phyloP scores from a whole-genome alignment of 306 rosid species.

The Sicyos edulis region DNA sequence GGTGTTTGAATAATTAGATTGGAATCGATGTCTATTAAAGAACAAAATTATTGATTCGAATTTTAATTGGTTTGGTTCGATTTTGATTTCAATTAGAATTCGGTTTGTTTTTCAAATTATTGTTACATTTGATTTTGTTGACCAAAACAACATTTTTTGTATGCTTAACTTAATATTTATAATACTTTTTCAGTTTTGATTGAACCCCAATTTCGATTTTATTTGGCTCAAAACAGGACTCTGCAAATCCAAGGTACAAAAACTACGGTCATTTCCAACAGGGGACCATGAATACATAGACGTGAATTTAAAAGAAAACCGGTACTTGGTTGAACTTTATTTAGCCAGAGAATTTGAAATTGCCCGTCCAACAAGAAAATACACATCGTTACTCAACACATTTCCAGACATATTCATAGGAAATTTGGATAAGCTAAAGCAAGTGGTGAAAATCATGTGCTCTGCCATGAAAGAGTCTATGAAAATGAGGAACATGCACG shows the following conservation, averaged over 20 bases:
- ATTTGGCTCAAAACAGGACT: conserved; percentile 41
- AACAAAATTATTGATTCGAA: no score
- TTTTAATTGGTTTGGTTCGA: no score
- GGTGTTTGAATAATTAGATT: no score
- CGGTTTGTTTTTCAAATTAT: no score
- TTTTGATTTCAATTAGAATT: no score
- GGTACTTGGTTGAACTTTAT: conserved; percentile 56
- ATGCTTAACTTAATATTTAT: no score
- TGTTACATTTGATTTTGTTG: no score
- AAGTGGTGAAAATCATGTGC: conserved; percentile 53
- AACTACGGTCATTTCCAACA: conserved; percentile 39
- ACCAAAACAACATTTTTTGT: no score
- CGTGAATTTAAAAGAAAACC: conserved; percentile 36
- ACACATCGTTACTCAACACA: conserved; percentile 38
- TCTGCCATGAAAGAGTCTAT: conserved; percentile 56
- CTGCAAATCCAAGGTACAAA: conserved; percentile 79
- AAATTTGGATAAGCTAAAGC: conserved; percentile 46
- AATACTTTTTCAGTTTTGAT: background rate
- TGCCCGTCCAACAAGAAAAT: conserved; percentile 64
- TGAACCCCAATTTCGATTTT: background rate
- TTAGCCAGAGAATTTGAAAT: conserved; percentile 51
- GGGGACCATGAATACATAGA: conserved; percentile 72
- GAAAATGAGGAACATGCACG: conserved; percentile 40
- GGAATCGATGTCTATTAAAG: no score
- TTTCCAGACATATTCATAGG: conserved; percentile 61